Percentiles rank a stretch among this genome's conserved stretches.
Conservation (phyloP, 352 stramenopile species). For the Globisporangium apiculatum region DNA sequence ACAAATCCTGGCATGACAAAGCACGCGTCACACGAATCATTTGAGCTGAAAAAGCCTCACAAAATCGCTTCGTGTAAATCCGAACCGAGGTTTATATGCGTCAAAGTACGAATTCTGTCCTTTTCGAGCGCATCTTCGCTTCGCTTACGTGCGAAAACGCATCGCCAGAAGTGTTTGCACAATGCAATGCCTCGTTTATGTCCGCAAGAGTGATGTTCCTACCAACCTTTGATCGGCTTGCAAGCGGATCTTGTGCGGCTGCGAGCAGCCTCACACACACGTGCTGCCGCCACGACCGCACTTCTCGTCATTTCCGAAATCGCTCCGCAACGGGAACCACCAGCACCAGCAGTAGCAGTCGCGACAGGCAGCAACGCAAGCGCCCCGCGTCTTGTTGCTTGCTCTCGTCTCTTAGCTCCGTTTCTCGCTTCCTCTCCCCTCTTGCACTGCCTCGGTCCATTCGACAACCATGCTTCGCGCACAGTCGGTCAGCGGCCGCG, state of each 20-base stretch:
- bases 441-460: neutral
- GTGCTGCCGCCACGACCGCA: neutral
- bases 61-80: no score
- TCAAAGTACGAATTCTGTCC: no score
- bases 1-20: no score
- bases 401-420: neutral
- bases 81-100: no score
- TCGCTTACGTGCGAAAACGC: no score
- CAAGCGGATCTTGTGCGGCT: neutral
- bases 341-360: neutral
- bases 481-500: conserved; percentile 21
- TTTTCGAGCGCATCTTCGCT: no score
- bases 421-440: neutral
- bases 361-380: neutral
- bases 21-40: no score
- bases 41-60: no score
- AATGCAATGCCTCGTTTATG: no score
- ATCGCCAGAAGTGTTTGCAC: no score
- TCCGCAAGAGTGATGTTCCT: no score
- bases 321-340: neutral
- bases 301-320: conserved; percentile 9
- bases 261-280: neutral
- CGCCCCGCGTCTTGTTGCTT: neutral
- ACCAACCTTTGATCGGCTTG: no score
- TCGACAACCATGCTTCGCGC: conserved; percentile 29